Base-by-base conservation (phyloP, 2,329 filamentous ascomycete species). In the Hymenoscyphus linearis region DNA sequence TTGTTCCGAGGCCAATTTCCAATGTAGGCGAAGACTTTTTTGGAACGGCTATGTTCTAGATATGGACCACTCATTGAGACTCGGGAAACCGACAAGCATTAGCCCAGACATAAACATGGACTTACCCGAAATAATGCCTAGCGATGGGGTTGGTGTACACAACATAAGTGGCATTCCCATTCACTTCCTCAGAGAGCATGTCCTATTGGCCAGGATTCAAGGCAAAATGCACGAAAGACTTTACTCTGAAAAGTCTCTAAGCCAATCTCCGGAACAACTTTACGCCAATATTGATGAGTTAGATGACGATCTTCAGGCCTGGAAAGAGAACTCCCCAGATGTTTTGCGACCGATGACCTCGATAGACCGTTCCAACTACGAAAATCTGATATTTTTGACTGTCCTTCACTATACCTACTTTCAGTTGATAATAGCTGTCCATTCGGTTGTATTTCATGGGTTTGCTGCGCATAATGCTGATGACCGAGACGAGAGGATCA, bases 381-480 rank as follows among this genome's bases (percentile, higher is more conserved):
- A 52, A 12, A 47, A 47, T 13, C 47, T 65, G 14, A 60, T 65
- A 25, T 61, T 58, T 36, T 13, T 61, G 13, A 65, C 63, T 6
- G 44, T 61, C 16, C 52, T 65, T 27, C 61, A 65, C 58, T 65
- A 65, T 52, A 58, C 47, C 7, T 65, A 63, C 50, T 63, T 61
- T 26, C 63, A 65, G 35, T 27, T 65, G 26, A 63, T 60, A 18
- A 65, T 65, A 14, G 61, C 60, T 6, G 37, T 65, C 12, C 63
- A 65, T 22, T 59, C 61, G 27, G 61, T 65, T 25, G 62, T 63
- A 35, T 61, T 65, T 61, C 55, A 44, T 37, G 63, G 60, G 25
- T 37, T 34, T 55, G n/a, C 44, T 22, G 36, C 54, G 4, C 52
- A 57, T 18, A 53, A 57, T 31, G 26, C 37, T 37, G 40, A 58